Conservation (phyloP, 768 basidiomycete species). For the Tephrocybe sp. region DNA sequence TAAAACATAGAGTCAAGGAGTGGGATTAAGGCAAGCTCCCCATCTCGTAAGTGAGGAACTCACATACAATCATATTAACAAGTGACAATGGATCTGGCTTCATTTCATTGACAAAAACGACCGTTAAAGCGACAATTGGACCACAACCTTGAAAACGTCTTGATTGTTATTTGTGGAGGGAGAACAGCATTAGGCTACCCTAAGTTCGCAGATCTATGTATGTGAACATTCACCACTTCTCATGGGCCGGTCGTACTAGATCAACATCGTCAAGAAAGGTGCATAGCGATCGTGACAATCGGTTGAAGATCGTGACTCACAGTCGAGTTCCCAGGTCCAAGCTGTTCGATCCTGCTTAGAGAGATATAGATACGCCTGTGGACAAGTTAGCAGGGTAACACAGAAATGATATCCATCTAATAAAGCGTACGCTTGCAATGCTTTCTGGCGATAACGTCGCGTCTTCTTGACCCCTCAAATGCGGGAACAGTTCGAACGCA, state of each 20-base stretch:
- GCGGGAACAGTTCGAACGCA: slow-evolving; percentile 35
- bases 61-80: too few species aligned
- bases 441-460: slow-evolving; percentile 25
- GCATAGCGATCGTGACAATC: neutral
- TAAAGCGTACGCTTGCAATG: neutral
- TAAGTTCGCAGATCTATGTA: too few species aligned
- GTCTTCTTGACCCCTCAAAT: slow-evolving; percentile 39
- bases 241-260: slow-evolving; percentile 13
- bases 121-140: too few species aligned
- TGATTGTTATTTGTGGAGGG: too few species aligned
- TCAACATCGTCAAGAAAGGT: neutral
- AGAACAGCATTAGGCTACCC: too few species aligned
- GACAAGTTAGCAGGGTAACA: neutral
- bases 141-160: too few species aligned
- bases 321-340: slow-evolving; percentile 77
- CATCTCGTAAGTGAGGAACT: too few species aligned
- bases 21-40: too few species aligned
- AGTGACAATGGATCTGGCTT: too few species aligned
- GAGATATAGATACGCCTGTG: slow-evolving; percentile 64
- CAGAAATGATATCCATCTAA: neutral
- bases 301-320: slow-evolving; percentile 51
- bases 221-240: slow-evolving; percentile 15
- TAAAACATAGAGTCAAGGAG: too few species aligned
- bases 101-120: too few species aligned
- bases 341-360: slow-evolving; percentile 66